Evolutionary conservation across 2,329 filamentous ascomycete genomes (phyloP).

Genomic region (Xylaria sp.): DNA sequence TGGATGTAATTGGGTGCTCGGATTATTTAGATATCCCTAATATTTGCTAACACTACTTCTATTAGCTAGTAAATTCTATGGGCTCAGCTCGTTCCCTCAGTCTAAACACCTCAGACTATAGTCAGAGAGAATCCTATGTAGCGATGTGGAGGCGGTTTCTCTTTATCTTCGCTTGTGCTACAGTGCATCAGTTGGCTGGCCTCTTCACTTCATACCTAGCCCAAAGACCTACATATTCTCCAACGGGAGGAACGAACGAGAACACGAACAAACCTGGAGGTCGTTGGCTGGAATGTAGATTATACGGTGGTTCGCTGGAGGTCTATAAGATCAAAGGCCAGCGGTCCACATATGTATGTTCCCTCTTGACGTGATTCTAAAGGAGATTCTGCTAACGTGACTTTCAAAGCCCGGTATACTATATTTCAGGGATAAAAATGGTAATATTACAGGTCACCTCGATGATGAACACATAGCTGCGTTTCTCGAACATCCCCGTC

Average conservation of each 20-base stretch:
- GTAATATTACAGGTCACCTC: not conserved
- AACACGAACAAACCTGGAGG: not conserved
- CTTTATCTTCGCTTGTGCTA: slow-evolving; percentile 3
- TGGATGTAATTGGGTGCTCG: no score
- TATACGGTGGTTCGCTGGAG: not conserved
- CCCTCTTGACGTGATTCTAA: not conserved
- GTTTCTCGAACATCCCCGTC: not conserved
- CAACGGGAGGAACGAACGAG: not conserved
- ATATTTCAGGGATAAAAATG: not conserved
- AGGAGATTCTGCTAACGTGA: not conserved
- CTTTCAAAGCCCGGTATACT: not conserved
- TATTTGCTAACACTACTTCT: not conserved
- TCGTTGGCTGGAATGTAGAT: not conserved
- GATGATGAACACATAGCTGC: not conserved
- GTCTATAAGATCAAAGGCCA: not conserved
- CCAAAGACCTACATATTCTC: not conserved
- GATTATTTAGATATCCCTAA: not conserved
- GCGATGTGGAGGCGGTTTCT: not conserved
- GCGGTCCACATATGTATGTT: not conserved
- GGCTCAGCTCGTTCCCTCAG: not conserved
- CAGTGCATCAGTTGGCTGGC: not conserved
- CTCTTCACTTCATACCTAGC: slow-evolving; percentile 1
- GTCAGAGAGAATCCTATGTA: not conserved
- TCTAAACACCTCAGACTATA: not conserved
- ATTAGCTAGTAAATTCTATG: not conserved